These are phyloP conservation scores for Penicillium chermesinum DNA, from an alignment of 495 filamentous ascomycete species.

Conservation along the genomic window DNA sequence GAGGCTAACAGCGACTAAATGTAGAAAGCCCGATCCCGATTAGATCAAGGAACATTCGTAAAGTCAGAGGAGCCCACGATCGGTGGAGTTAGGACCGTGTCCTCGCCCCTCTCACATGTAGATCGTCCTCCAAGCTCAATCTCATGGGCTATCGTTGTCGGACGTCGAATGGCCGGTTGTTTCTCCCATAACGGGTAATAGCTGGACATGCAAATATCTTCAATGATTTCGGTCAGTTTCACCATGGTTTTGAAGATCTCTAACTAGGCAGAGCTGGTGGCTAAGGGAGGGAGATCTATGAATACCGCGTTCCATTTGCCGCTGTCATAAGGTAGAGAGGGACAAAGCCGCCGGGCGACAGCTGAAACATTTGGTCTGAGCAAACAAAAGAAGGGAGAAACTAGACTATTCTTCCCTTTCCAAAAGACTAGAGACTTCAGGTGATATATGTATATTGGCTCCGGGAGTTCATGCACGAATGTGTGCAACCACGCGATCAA, in stretches of 20 bases:
- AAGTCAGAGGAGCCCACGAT: background rate
- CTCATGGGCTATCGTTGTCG: background rate
- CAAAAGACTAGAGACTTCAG: no score
- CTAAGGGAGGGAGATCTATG: background rate
- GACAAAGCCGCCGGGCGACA: background rate
- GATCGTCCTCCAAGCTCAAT: background rate
- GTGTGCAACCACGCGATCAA: background rate
- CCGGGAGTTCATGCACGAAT: no score
- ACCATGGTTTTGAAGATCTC: constrained; percentile 1
- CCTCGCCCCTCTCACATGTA: no score
- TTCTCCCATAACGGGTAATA: background rate
- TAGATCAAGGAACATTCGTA: no score
- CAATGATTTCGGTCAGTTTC: background rate
- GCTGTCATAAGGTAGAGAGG: background rate
- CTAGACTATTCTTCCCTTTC: no score
- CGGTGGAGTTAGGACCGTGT: no score
- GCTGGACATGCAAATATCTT: no score
- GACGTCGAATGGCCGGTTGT: background rate
- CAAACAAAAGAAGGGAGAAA: no score
- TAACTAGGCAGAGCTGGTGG: constrained; percentile 6
- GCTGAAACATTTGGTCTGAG: background rate
- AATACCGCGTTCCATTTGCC: constrained; percentile 4
- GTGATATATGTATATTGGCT: no score
- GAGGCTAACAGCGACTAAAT: background rate
- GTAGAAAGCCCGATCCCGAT: background rate